Evolutionary conservation across 208 protist genomes (phyloP).

Genomic region (Trichomonas gallinae): DNA sequence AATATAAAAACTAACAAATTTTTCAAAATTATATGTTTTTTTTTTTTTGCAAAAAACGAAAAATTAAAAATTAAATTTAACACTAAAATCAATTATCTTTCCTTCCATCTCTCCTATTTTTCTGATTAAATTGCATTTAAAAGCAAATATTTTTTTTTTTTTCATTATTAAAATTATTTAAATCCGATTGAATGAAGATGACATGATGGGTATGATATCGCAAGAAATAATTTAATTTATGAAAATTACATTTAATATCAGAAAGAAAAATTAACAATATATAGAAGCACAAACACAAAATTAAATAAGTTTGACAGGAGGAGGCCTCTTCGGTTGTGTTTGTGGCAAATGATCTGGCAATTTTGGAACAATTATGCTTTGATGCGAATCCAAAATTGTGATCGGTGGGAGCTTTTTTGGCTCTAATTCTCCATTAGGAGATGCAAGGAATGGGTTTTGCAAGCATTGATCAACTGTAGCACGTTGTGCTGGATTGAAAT

Average conservation of each 20-base stretch:
- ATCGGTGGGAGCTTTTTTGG: neutral
- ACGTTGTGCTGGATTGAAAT: neutral
- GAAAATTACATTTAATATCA: neutral
- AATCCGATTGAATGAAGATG: too few species aligned
- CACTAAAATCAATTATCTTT: too few species aligned
- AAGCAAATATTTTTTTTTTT: too few species aligned
- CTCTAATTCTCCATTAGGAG: neutral
- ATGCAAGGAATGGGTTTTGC: neutral
- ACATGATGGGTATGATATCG: too few species aligned
- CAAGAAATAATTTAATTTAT: too few species aligned
- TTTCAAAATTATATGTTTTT: too few species aligned
- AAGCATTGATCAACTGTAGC: neutral
- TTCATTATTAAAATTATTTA: too few species aligned
- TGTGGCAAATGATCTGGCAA: neutral
- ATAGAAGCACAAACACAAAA: neutral
- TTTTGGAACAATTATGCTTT: neutral
- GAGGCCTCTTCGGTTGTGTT: neutral
- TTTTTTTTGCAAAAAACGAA: too few species aligned
- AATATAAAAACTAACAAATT: too few species aligned
- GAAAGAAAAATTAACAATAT: neutral
- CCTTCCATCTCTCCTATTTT: too few species aligned
- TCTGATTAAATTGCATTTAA: too few species aligned
- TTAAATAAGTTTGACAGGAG: neutral
- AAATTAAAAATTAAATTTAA: too few species aligned
- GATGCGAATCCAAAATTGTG: neutral